phyloP scores from a whole-genome alignment of 768 basidiomycete genomes.

The Lactarius sanguifluus region DNA sequence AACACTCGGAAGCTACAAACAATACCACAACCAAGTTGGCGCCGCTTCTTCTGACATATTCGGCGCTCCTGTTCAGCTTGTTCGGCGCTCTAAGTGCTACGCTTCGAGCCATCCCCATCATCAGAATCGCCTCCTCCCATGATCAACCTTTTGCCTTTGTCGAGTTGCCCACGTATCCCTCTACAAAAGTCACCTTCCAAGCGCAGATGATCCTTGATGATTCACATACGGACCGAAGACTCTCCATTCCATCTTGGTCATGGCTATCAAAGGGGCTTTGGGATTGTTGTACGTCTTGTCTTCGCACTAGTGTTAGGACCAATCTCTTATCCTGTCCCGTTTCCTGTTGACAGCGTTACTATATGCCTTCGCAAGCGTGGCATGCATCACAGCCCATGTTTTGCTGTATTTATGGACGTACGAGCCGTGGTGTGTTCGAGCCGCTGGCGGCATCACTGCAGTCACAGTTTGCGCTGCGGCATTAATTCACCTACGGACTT shows the following conservation, averaged over 20 bases:
- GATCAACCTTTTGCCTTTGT: slow-evolving; percentile 4
- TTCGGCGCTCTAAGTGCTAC: slow-evolving; percentile 14
- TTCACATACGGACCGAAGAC: not conserved
- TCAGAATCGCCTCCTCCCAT: not conserved
- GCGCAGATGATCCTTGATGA: not conserved
- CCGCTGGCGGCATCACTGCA: slow-evolving; percentile 1
- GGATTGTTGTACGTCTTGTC: slow-evolving; percentile 8
- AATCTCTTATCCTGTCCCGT: not conserved
- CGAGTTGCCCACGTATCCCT: not conserved
- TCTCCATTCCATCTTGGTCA: not conserved
- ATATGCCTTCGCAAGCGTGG: slow-evolving; percentile 3
- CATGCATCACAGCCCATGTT: slow-evolving; percentile 9
- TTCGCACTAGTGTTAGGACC: not conserved
- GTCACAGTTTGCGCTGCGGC: not conserved
- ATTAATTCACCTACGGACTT: slow-evolving; percentile 9
- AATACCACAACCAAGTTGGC: slow-evolving; percentile 4
- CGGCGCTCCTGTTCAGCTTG: slow-evolving; percentile 22
- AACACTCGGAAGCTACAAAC: slow-evolving; percentile 15
- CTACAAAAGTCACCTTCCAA: not conserved
- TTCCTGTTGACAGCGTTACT: not conserved
- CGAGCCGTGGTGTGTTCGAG: slow-evolving; percentile 6
- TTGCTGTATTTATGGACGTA: slow-evolving; percentile 14
- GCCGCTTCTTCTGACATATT: slow-evolving; percentile 5
- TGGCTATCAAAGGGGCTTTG: not conserved
- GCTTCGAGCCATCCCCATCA: not conserved